A percentile compares a stretch with the other conserved stretches of the same genome.
Conservation (phyloP, 139 green algal genomes). For the Bryopsis sp. region DNA sequence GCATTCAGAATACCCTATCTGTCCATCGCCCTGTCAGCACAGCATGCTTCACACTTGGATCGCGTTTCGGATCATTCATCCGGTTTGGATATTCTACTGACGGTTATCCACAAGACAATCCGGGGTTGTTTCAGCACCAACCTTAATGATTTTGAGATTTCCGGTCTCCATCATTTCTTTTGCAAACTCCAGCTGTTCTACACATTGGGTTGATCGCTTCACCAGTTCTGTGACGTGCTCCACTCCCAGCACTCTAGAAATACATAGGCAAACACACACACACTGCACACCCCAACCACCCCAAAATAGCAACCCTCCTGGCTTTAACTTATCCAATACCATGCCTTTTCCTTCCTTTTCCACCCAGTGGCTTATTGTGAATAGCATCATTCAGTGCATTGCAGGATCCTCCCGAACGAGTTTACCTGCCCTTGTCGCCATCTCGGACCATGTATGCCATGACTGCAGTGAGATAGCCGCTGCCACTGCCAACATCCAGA, state of each 20-base stretch:
- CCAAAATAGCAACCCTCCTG: too few relatives aligned
- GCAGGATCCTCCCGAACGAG: neutral
- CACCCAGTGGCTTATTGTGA: too few relatives aligned
- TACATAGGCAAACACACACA: too few relatives aligned
- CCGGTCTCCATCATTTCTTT: slow-evolving; percentile 6
- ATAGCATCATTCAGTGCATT: neutral
- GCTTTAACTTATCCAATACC: too few relatives aligned
- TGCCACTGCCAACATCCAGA: slow-evolving; percentile 18
- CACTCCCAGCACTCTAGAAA: slow-evolving; percentile 15
- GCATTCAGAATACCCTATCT: neutral
- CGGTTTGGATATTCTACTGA: neutral
- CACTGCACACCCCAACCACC: too few relatives aligned
- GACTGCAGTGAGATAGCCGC: slow-evolving; percentile 52
- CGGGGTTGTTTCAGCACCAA: neutral
- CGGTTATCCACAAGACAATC: too few relatives aligned
- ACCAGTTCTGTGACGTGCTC: slow-evolving; percentile 10
- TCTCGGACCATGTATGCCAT: slow-evolving; percentile 44
- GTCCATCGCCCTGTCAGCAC: slow-evolving; percentile 14
- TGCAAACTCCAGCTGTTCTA: neutral
- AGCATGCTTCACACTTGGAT: neutral
- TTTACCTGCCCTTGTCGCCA: neutral
- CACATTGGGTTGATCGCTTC: neutral
- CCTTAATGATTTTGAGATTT: slow-evolving; percentile 15
- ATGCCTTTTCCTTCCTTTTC: too few relatives aligned
- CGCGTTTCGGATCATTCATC: neutral